These are phyloP conservation scores for Gonapodya sp. DNA, from an alignment of 192 early-diverging fungal species.

Conservation along the genomic window DNA sequence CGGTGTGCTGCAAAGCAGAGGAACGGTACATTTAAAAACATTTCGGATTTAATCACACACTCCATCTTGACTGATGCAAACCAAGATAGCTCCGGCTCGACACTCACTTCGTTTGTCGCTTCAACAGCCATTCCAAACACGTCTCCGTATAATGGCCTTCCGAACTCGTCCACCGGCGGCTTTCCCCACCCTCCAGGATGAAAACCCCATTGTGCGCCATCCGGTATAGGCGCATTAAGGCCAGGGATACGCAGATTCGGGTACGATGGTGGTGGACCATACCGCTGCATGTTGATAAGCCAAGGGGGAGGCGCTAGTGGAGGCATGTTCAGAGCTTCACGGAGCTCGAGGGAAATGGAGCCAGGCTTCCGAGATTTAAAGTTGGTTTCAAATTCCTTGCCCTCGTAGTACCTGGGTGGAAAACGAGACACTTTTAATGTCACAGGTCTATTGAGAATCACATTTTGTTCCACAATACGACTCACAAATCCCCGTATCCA, in stretches of 20 bases:
- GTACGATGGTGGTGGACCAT: constrained; percentile 92
- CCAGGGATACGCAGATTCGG: constrained; percentile 84
- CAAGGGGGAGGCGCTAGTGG: constrained; percentile 90
- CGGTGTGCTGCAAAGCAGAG: constrained; percentile 31
- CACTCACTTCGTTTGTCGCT: constrained; percentile 40
- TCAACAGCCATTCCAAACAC: constrained; percentile 68
- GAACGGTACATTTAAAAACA: not conserved
- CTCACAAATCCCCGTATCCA: constrained; percentile 71
- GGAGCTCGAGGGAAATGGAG: constrained; percentile 72
- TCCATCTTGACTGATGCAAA: not conserved
- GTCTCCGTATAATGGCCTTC: constrained; percentile 89
- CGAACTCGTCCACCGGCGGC: constrained; percentile 74
- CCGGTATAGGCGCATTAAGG: constrained; percentile 90
- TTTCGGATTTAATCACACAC: not conserved
- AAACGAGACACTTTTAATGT: not conserved
- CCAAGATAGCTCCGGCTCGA: too few relatives aligned
- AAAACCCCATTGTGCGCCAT: constrained; percentile 97
- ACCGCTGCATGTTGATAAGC: constrained; percentile 97
- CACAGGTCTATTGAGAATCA: not conserved
- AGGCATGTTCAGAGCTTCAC: constrained; percentile 79
- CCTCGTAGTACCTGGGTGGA: constrained; percentile 74
- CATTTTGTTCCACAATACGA: constrained; percentile 2
- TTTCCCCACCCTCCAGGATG: constrained; percentile 92
- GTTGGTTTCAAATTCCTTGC: constrained; percentile 88
- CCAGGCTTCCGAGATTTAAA: constrained; percentile 84